Evolutionary conservation across 1,284 basidiomycete genomes (phyloP), one percentile per base, ranked within the genome.

Genomic region (Singerocomus rubriflavus): DNA sequence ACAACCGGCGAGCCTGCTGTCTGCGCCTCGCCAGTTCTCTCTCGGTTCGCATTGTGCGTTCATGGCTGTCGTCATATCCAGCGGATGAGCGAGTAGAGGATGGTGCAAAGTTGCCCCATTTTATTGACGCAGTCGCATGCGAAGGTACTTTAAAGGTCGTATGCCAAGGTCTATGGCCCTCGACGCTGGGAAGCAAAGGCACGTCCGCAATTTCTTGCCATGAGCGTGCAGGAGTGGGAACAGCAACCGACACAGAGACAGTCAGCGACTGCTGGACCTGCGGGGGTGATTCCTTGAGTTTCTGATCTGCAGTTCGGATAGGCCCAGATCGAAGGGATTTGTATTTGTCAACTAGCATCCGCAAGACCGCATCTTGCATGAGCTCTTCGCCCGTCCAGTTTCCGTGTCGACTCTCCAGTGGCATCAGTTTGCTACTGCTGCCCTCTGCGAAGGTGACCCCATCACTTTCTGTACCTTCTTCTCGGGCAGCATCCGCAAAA

Each of bases 341-440:
- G 72, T 92, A 84, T 60, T 90, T 90, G 72, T 93, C 90, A 36
- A 91, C 77, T 5, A 93, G 78, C 91, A 93, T 93, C 25, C 89
- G 80, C 17, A 93, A 73, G 0, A 92, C 87, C 0, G 85, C 79
- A 70, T 91, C 87, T 51, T 81, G 73, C 4, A 82, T 73, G 2
- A 76, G 74, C 67, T 92, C 90, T 13, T 92, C 88, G 1, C 88
- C 89, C 2, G 78, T 80, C 91, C 88, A 92, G 61, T 85, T 83
- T 58, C 78, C 71, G 34, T 81, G 65, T 56, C 78, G 69, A 39
- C 66, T 70, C 59, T 71, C 74, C 40, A 75, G 58, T 10, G 61
- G 56, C 14, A 66, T 60, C 36, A 71, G 45, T 37, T 43, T 60
- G 31, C 32, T 44, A 4, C 30, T 27, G 5, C 38, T 17, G 21